Evolutionary conservation across 1,284 basidiomycete species (phyloP).

Genomic region (Ceratobasidium sp.): DNA sequence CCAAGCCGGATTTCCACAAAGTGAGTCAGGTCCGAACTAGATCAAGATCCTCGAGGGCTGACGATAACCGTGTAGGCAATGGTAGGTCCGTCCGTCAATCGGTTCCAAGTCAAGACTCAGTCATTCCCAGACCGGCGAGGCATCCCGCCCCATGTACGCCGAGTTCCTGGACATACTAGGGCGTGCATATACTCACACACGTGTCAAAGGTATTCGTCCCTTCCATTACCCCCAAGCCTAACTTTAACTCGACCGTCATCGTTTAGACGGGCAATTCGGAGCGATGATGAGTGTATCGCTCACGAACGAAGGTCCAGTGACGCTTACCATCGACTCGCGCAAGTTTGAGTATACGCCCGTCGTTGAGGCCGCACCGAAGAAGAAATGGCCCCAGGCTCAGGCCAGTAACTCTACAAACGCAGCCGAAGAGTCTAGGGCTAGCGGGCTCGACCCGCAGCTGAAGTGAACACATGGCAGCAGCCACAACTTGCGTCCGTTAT

Average conservation of each 20-base stretch:
- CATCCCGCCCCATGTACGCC: slow-evolving; percentile 78
- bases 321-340: slow-evolving; percentile 76
- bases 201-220: slow-evolving; percentile 75
- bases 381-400: background rate
- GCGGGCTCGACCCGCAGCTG: background rate
- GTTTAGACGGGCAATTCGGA: slow-evolving; percentile 87
- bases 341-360: slow-evolving; percentile 48
- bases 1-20: slow-evolving; percentile 95
- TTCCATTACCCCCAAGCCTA: slow-evolving; percentile 13
- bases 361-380: slow-evolving; percentile 6
- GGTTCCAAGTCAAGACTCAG: background rate
- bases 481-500: no score
- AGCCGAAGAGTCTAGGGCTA: background rate
- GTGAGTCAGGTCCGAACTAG: slow-evolving; percentile 59
- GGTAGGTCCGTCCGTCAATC: slow-evolving; percentile 12
- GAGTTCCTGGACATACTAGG: slow-evolving; percentile 78
- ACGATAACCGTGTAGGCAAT: slow-evolving; percentile 37
- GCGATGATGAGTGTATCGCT: slow-evolving; percentile 93
- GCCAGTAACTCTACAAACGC: background rate
- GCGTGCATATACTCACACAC: slow-evolving; percentile 74
- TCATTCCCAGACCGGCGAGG: slow-evolving; percentile 68
- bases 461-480: no score
- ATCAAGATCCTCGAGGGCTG: background rate
- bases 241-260: background rate
- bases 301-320: slow-evolving; percentile 89